Conservation (phyloP, 495 filamentous ascomycete species). For the Podospora appendiculata region DNA sequence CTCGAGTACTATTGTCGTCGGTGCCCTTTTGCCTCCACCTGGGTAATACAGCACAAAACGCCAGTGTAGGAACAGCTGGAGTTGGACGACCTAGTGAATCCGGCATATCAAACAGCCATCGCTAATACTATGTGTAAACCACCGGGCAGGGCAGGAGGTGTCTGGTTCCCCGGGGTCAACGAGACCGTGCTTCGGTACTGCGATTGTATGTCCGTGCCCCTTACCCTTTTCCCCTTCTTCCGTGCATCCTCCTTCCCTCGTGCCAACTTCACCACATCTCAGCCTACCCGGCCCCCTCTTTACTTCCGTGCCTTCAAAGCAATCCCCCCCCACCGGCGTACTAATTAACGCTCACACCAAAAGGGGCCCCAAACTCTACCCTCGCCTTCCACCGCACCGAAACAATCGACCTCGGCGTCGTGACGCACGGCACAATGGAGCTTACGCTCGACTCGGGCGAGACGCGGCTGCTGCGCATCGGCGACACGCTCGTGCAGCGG, state of each 20-base stretch:
- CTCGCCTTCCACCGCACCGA: constrained; percentile 53
- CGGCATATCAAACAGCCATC: no score
- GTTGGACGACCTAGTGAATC: no score
- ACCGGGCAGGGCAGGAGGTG: background rate
- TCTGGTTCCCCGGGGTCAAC: constrained; percentile 24
- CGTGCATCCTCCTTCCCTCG: no score
- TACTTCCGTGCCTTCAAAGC: no score
- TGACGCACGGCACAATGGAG: constrained; percentile 55
- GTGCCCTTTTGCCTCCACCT: no score
- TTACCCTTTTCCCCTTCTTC: no score
- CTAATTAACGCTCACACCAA: background rate
- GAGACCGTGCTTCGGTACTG: constrained; percentile 43
- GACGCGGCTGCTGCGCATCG: constrained; percentile 39
- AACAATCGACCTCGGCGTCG: constrained; percentile 58
- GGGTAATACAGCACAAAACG: no score
- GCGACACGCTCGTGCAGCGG: constrained; percentile 50
- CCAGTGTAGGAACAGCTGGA: no score
- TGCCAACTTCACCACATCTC: no score
- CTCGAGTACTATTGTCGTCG: no score
- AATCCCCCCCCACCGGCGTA: background rate
- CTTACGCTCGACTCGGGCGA: constrained; percentile 51
- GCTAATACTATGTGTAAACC: no score
- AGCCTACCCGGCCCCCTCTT: no score
- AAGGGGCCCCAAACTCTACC: constrained; percentile 24
- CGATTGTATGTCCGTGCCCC: constrained; percentile 27